These are phyloP conservation scores for Andalucia godoyi DNA, from an alignment of 78 protist genomes.

Conservation along the genomic window DNA sequence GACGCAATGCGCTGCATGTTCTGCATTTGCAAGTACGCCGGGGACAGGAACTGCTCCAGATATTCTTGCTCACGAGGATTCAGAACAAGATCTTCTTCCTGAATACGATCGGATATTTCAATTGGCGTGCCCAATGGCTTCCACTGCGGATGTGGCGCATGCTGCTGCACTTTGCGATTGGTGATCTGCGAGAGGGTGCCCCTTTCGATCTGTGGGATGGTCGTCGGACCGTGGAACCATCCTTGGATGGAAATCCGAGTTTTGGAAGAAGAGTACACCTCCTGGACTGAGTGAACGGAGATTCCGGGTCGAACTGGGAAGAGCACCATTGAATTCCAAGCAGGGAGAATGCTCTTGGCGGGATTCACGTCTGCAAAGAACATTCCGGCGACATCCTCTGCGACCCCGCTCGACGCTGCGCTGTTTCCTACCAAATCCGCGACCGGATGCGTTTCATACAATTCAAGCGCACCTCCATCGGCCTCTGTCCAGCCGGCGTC, in stretches of 20 bases:
- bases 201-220: neutral
- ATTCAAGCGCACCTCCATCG: constrained; percentile 34
- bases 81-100: no score
- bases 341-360: neutral
- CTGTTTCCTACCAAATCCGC: no score
- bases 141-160: neutral
- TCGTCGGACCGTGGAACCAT: constrained; percentile 20
- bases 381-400: neutral
- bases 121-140: neutral
- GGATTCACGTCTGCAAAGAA: constrained; percentile 4
- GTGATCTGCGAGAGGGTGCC: neutral
- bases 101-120: no score
- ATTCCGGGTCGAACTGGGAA: constrained; percentile 26
- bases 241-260: constrained; percentile 20
- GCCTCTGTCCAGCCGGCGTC: constrained; percentile 5
- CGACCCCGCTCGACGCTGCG: no score
- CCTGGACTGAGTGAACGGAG: constrained; percentile 23
- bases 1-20: neutral
- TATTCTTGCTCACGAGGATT: no score
- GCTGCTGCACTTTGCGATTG: neutral
- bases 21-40: neutral
- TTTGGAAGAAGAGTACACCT: neutral
- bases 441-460: no score
- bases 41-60: neutral
- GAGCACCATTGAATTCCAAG: constrained; percentile 14